These are phyloP conservation scores for Umbelopsis sp. DNA, from an alignment of 192 early-diverging fungal species.

Conservation along the genomic window DNA sequence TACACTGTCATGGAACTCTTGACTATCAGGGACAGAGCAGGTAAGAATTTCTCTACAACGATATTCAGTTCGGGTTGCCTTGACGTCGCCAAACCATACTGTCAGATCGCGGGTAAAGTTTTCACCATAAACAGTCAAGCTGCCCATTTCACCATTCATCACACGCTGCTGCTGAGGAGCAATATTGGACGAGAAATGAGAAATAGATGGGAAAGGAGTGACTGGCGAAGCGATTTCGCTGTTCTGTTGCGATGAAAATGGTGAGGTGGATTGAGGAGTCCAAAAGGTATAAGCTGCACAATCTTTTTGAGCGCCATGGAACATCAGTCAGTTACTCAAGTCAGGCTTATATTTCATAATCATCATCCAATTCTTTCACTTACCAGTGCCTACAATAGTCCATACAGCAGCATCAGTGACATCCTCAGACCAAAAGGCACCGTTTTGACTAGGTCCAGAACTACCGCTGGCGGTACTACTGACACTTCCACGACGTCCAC, in stretches of 20 bases:
- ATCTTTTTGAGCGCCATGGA: slow-evolving; percentile 38
- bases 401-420: slow-evolving; percentile 89
- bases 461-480: slow-evolving; percentile 31
- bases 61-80: slow-evolving; percentile 49
- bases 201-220: slow-evolving; percentile 40
- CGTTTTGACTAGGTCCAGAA: slow-evolving; percentile 28
- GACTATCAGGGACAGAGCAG: slow-evolving; percentile 41
- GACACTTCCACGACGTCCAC: slow-evolving; percentile 19
- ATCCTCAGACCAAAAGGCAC: slow-evolving; percentile 72
- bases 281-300: slow-evolving; percentile 58
- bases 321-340: slow-evolving; percentile 24
- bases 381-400: slow-evolving; percentile 89
- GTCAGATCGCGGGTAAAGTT: slow-evolving; percentile 71
- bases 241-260: slow-evolving; percentile 21
- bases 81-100: slow-evolving; percentile 71
- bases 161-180: slow-evolving; percentile 12
- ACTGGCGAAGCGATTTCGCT: slow-evolving; percentile 26
- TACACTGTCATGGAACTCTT: slow-evolving; percentile 25
- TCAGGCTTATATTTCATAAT: no score
- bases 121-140: slow-evolving; percentile 66
- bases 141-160: slow-evolving; percentile 16
- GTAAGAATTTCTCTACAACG: slow-evolving; percentile 47
- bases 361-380: no score
- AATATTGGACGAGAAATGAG: slow-evolving; percentile 31
- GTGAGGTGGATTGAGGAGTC: slow-evolving; percentile 34